Evolutionary conservation across 495 filamentous ascomycete species (phyloP).

Genomic region (Usnea hakonensis): DNA sequence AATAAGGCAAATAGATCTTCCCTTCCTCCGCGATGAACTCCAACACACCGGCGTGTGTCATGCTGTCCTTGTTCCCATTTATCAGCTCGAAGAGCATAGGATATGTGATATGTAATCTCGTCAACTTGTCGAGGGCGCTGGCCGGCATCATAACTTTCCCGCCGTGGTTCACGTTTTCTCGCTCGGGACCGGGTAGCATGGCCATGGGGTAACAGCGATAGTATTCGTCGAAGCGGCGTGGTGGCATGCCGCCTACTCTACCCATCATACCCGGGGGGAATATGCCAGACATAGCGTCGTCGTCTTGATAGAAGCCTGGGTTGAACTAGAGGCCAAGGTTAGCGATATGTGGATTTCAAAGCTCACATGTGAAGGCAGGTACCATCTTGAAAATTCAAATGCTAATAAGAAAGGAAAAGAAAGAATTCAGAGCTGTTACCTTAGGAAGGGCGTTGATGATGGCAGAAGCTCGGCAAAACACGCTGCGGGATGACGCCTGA

Average conservation of each 20-base stretch:
- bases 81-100: constrained; percentile 93
- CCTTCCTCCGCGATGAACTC: constrained; percentile 98
- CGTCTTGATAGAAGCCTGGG: constrained; percentile 47
- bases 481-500: constrained; percentile 3
- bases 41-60: constrained; percentile 87
- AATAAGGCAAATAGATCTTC: constrained; percentile 88
- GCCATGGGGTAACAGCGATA: constrained; percentile 90
- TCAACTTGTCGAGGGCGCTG: constrained; percentile 90
- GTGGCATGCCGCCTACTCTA: constrained; percentile 23
- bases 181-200: constrained; percentile 89
- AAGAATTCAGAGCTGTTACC: background rate
- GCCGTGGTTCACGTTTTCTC: constrained; percentile 86
- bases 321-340: constrained; percentile 38
- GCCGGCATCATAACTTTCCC: constrained; percentile 96
- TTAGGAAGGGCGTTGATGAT: background rate
- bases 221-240: constrained; percentile 88
- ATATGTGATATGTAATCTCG: constrained; percentile 92
- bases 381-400: background rate
- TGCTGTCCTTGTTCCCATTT: constrained; percentile 70
- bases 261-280: constrained; percentile 38
- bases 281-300: constrained; percentile 48
- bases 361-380: background rate
- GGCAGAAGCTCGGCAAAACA: background rate
- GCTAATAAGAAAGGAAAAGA: background rate
- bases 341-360: background rate